These are phyloP conservation scores for Sclerotinia glacialis DNA, from an alignment of 2,329 filamentous ascomycete species.

Conservation along the genomic window DNA sequence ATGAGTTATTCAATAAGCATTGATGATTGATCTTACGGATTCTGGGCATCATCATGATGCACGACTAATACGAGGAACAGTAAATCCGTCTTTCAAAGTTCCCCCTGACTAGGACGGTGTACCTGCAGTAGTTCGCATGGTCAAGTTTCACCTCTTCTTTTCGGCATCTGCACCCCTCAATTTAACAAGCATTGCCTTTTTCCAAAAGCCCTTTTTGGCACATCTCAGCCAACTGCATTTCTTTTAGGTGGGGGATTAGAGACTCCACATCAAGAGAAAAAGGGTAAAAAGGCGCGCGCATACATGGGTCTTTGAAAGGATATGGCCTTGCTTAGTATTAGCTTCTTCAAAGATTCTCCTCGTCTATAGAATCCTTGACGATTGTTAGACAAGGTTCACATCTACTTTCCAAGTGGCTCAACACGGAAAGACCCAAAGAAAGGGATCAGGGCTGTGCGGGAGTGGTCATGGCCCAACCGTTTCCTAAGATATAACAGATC, in stretches of 20 bases:
- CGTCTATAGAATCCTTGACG: slow-evolving; percentile 15
- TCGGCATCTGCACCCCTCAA: slow-evolving; percentile 8
- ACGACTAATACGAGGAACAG: slow-evolving; percentile 14
- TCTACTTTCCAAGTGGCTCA: slow-evolving; percentile 13
- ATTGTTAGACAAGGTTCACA: slow-evolving; percentile 9
- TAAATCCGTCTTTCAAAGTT: not conserved
- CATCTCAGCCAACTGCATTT: not conserved
- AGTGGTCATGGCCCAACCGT: slow-evolving; percentile 20
- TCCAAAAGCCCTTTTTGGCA: slow-evolving; percentile 4
- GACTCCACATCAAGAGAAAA: slow-evolving; percentile 6
- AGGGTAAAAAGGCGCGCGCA: slow-evolving; percentile 19
- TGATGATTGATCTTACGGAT: slow-evolving; percentile 12
- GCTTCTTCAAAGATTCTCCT: slow-evolving; percentile 13
- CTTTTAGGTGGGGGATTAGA: not conserved
- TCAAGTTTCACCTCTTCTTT: slow-evolving; percentile 19
- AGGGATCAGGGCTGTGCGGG: slow-evolving; percentile 20
- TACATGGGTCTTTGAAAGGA: slow-evolving; percentile 16
- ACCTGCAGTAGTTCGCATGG: slow-evolving; percentile 20
- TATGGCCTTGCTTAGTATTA: slow-evolving; percentile 13
- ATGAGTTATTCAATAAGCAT: no score
- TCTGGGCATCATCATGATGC: slow-evolving; percentile 11
- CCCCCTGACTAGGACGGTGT: slow-evolving; percentile 17
- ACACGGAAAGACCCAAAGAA: slow-evolving; percentile 7
- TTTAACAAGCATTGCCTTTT: slow-evolving; percentile 12
- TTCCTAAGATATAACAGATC: slow-evolving; percentile 24